These are phyloP conservation scores for Fusarium mexicanum DNA, from an alignment of 2,329 filamentous ascomycete species.

Conservation along the genomic window DNA sequence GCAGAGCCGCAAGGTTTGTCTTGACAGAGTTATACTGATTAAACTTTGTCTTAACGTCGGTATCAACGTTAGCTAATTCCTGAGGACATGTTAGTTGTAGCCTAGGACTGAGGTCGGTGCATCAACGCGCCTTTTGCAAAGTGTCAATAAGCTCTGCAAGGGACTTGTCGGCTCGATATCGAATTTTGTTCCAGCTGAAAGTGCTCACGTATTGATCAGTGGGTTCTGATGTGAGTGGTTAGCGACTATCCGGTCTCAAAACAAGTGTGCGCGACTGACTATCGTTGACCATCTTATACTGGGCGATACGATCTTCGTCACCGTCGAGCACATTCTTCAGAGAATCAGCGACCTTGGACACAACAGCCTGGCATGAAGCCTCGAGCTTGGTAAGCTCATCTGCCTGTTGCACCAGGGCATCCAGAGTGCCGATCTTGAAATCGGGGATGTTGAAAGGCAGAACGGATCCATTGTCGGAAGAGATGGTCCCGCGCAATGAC, in stretches of 20 bases:
- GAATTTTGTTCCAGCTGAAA: slow-evolving; percentile 97
- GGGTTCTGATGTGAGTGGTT: slow-evolving; percentile 71
- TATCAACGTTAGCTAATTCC: slow-evolving; percentile 93
- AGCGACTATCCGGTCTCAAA: slow-evolving; percentile 24
- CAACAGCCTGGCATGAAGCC: slow-evolving; percentile 79
- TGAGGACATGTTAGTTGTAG: slow-evolving; percentile 48
- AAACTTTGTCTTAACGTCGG: slow-evolving; percentile 94
- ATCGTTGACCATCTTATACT: slow-evolving; percentile 94
- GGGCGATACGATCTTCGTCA: slow-evolving; percentile 81
- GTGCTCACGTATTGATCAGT: slow-evolving; percentile 90
- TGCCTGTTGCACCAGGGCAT: slow-evolving; percentile 94
- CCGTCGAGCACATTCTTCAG: slow-evolving; percentile 84
- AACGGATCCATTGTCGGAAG: slow-evolving; percentile 78
- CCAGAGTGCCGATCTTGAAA: slow-evolving; percentile 97
- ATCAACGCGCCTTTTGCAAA: slow-evolving; percentile 77
- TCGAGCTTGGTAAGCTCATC: slow-evolving; percentile 94
- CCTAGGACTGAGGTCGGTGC: not conserved
- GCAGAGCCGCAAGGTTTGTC: slow-evolving; percentile 80
- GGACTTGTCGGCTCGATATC: slow-evolving; percentile 92
- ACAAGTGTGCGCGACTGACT: slow-evolving; percentile 65
- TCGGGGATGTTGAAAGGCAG: slow-evolving; percentile 84
- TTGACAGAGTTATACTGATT: slow-evolving; percentile 94
- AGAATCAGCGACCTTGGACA: slow-evolving; percentile 88
- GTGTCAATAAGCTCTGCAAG: slow-evolving; percentile 87
- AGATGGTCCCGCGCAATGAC: slow-evolving; percentile 76